Evolutionary conservation across 768 basidiomycete genomes (phyloP), one percentile per base, ranked within the genome.

Genomic region (Tricholomella constricta): DNA sequence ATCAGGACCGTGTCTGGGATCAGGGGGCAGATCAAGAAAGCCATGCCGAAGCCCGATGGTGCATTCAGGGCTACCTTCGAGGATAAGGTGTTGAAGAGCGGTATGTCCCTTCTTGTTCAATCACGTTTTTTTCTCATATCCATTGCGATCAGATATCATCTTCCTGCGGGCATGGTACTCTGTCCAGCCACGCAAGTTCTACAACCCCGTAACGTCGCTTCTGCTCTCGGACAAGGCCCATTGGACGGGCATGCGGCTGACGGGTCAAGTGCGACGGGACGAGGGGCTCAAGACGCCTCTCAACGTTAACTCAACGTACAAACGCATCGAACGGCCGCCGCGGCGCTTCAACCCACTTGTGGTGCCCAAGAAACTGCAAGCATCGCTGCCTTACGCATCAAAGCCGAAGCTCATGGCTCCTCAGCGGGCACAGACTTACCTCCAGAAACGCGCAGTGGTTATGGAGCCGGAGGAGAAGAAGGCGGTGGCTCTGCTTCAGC

Each of bases 151-250:
- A 94, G 97, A 98, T 64, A 88, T 98, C 51, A 80, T 98, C 51
- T 98, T 99, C 78, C 77, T 99, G 8, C 83, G 96, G 20, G 94
- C 94, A 1, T 99, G 97, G 97, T 95, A 95, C 70, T 87, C 94
- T 20, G 86, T 99, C 49, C 86, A 94, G 67, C 96, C 97, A 5
- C 84, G 94, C 57, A 91, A 92, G 69, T 94, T 90, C 72, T 99
- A 98, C 77, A 98, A 95, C 69, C 91, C 97, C 1, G 93, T 98
- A 58, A 94, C 92, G 0, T 95, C 93, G 1, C 78, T 98, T 3
- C 79, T 99, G 0, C 76, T 95, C 8, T 83, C 88, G 14, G 81
- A 92, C 70, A 94, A 96, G 69, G 70, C 74, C n/a, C 69, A 67
- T 19, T 99, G 97, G 97, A 72, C 78, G 15, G 96, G 95, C 1